Evolutionary conservation across 2,329 filamentous ascomycete genomes (phyloP).

Genomic region (Fusarium vanettenii): DNA sequence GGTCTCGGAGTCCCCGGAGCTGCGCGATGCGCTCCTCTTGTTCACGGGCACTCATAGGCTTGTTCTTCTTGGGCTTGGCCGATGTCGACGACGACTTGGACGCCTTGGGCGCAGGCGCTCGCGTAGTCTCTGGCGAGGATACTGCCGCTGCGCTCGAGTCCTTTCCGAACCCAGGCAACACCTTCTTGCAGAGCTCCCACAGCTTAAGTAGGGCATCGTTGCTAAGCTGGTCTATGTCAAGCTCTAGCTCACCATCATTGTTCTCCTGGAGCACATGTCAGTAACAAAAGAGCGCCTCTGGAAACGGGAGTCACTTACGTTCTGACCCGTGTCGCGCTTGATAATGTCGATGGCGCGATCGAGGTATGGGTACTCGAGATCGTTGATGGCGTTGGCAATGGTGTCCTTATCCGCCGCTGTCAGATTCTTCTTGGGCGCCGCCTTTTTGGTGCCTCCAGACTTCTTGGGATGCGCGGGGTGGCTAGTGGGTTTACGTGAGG

Average conservation of each 20-base stretch:
- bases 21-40: conserved; percentile 74
- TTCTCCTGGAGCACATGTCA: conserved; percentile 59
- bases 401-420: conserved; percentile 88
- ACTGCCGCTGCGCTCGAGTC: conserved; percentile 38
- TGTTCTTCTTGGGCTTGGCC: conserved; percentile 76
- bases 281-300: neutral
- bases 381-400: conserved; percentile 87
- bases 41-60: conserved; percentile 78
- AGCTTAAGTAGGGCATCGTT: conserved; percentile 66
- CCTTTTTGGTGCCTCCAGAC: conserved; percentile 57
- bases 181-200: conserved; percentile 59
- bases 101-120: conserved; percentile 44
- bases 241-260: conserved; percentile 68
- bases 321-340: conserved; percentile 83
- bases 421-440: conserved; percentile 62
- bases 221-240: conserved; percentile 69
- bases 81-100: conserved; percentile 46
- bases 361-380: conserved; percentile 82
- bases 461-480: conserved; percentile 51
- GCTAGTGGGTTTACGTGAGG: conserved; percentile 57
- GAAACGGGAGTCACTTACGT: conserved; percentile 62
- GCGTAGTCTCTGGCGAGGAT: neutral
- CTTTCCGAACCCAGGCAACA: conserved; percentile 55
- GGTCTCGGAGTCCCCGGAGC: conserved; percentile 65
- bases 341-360: conserved; percentile 89